Percentiles rank a stretch among this genome's conserved stretches.
Conservation (phyloP, 495 filamentous ascomycete genomes). For the Immersiella caudata region DNA sequence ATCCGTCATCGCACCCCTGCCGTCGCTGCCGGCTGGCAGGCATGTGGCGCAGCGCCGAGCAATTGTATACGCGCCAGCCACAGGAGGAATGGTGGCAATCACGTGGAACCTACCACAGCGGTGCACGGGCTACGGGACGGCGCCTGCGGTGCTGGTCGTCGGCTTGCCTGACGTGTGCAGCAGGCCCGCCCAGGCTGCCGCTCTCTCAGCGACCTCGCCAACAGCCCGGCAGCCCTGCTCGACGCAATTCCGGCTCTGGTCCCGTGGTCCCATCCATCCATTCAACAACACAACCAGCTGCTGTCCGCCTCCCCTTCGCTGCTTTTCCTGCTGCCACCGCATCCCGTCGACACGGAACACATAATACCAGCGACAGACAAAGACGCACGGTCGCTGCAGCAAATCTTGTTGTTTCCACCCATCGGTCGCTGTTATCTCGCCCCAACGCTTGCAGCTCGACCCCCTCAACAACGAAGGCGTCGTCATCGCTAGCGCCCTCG, state of each 20-base stretch:
- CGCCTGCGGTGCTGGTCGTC: slow-evolving; percentile 19
- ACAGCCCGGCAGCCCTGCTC: slow-evolving; percentile 23
- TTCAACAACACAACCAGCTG: slow-evolving; percentile 11
- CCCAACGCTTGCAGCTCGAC: slow-evolving; percentile 8
- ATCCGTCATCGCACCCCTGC: slow-evolving; percentile 18
- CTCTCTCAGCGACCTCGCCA: slow-evolving; percentile 18
- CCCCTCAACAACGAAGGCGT: background rate
- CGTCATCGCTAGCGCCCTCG: slow-evolving; percentile 15
- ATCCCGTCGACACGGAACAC: background rate
- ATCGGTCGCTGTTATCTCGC: slow-evolving; percentile 17
- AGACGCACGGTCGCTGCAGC: background rate
- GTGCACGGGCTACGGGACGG: slow-evolving; percentile 27
- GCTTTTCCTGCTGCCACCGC: slow-evolving; percentile 9
- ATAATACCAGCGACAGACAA: background rate
- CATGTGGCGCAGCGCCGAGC: slow-evolving; percentile 8
- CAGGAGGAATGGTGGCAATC: slow-evolving; percentile 17
- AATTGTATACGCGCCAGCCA: background rate
- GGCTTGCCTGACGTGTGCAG: slow-evolving; percentile 34
- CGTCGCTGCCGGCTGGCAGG: slow-evolving; percentile 20
- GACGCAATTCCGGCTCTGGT: slow-evolving; percentile 27
- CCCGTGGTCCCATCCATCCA: slow-evolving; percentile 28
- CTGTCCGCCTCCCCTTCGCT: slow-evolving; percentile 1
- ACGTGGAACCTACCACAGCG: slow-evolving; percentile 21
- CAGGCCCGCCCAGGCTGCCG: slow-evolving; percentile 25
- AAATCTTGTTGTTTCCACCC: background rate